phyloP scores from a whole-genome alignment of 305 asterid genomes.

The Solanum chacoense region DNA sequence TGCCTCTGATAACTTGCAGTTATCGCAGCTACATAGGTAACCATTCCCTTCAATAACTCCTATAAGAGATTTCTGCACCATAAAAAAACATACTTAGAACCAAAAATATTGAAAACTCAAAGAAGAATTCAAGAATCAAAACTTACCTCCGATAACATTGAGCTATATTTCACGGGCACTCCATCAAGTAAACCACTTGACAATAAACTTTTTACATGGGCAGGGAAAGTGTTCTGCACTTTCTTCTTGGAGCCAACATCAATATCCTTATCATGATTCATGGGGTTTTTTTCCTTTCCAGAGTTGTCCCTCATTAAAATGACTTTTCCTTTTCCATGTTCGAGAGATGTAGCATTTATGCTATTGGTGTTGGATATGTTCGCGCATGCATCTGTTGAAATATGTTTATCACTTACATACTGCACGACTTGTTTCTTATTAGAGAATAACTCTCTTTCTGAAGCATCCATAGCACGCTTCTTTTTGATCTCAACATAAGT shows the following conservation, averaged over 20 bases:
- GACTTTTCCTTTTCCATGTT: neutral
- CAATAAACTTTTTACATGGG: neutral
- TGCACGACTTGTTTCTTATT: too few relatives aligned
- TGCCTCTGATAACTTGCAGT: constrained; percentile 51
- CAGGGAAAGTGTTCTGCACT: neutral
- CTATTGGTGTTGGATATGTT: neutral
- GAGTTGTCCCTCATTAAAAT: neutral
- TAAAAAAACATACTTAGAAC: neutral
- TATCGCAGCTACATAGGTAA: constrained; percentile 13
- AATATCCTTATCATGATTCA: neutral
- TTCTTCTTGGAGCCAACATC: neutral
- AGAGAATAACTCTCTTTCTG: too few relatives aligned
- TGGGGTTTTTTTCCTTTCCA: neutral
- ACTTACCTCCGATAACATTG: neutral
- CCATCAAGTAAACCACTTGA: neutral
- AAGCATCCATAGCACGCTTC: too few relatives aligned
- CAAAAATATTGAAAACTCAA: neutral
- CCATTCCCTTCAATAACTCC: neutral
- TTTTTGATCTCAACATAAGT: too few relatives aligned
- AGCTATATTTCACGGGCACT: neutral
- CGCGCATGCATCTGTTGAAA: neutral
- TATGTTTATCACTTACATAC: neutral
- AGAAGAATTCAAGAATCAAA: neutral
- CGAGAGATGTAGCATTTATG: neutral
- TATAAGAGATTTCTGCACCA: neutral